phyloP scores from a whole-genome alignment of 495 filamentous ascomycete genomes.

The Oidiodendron maius region DNA sequence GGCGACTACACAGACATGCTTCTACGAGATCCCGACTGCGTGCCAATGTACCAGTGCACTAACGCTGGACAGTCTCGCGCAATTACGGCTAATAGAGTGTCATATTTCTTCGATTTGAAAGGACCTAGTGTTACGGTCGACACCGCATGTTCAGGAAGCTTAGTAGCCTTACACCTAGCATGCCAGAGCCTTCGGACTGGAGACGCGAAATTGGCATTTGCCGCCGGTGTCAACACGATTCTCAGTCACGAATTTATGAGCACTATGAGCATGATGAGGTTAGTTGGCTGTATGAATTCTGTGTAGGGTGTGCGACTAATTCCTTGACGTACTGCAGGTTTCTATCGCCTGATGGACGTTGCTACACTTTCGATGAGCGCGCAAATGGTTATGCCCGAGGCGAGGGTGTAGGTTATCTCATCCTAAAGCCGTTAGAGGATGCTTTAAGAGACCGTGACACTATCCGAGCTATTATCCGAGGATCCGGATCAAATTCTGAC shows the following conservation, averaged over 20 bases:
- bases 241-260: conserved; percentile 27
- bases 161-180: conserved; percentile 45
- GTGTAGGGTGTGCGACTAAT: neutral
- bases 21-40: conserved; percentile 30
- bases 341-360: conserved; percentile 22
- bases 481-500: conserved; percentile 47
- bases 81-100: conserved; percentile 55
- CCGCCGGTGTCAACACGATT: conserved; percentile 31
- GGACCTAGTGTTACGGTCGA: conserved; percentile 50
- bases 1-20: conserved; percentile 31
- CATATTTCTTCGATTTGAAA: conserved; percentile 46
- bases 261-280: conserved; percentile 36
- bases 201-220: conserved; percentile 32
- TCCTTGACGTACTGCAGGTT: neutral
- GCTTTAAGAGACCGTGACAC: conserved; percentile 37
- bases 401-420: conserved; percentile 35
- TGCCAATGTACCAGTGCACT: conserved; percentile 27
- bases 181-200: conserved; percentile 38
- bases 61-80: too few species aligned
- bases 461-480: conserved; percentile 38
- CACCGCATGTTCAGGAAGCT: conserved; percentile 74
- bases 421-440: conserved; percentile 34
- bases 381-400: conserved; percentile 42
- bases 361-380: conserved; percentile 18
- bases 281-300: conserved; percentile 19